Percentiles rank a stretch among this genome's conserved stretches.
These are phyloP conservation scores for Tagetes erecta DNA, from an alignment of 129 eudicot genomes.

Conservation along the genomic window DNA sequence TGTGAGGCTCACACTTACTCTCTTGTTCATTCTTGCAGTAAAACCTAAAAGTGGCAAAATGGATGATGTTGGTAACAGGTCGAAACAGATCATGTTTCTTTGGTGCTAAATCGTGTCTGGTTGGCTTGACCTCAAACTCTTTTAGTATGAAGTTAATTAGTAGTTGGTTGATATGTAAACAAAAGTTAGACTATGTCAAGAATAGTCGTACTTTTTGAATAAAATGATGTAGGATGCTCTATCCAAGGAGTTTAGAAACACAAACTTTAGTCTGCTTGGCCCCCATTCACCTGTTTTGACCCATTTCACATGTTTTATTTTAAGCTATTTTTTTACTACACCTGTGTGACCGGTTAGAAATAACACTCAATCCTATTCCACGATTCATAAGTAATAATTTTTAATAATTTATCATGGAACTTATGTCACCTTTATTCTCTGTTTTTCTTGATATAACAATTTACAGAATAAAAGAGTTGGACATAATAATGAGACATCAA, in stretches of 20 bases:
- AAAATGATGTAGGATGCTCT: background rate
- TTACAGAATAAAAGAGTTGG: slow-evolving; percentile 52
- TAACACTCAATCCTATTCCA: background rate
- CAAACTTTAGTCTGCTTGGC: background rate
- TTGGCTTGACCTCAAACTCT: background rate
- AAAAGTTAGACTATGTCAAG: background rate
- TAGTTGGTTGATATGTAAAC: background rate
- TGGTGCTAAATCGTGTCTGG: background rate
- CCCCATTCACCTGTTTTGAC: background rate
- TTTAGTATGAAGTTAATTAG: background rate
- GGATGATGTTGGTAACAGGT: background rate
- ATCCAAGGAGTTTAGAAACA: background rate
- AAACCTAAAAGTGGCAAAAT: slow-evolving; percentile 6
- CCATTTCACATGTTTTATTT: background rate
- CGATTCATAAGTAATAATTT: background rate
- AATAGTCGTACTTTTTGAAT: background rate
- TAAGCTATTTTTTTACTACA: background rate
- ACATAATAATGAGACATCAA: slow-evolving; percentile 35
- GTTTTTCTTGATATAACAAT: slow-evolving; percentile 26
- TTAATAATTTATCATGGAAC: slow-evolving; percentile 5
- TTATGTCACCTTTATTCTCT: slow-evolving; percentile 21
- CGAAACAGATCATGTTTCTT: background rate
- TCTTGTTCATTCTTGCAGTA: slow-evolving; percentile 1
- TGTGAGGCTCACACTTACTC: slow-evolving; percentile 45
- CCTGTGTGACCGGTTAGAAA: background rate